Base-by-base conservation (phyloP, 2,329 filamentous ascomycete species). In the Cyphellophora europaea region DNA sequence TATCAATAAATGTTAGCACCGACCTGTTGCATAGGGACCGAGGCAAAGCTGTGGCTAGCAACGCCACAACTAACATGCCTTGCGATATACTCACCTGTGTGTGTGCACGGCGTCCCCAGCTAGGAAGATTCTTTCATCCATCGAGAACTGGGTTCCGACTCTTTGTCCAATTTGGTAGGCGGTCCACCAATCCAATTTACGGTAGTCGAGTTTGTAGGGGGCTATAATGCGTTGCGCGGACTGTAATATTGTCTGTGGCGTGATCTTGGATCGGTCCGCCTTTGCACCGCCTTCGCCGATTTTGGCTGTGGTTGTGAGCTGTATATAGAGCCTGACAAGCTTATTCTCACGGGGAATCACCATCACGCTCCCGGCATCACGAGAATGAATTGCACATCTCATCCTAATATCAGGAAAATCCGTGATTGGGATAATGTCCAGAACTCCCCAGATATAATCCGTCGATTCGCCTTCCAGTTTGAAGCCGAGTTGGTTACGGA, bases 151-250 rank as follows among this genome's bases (percentile, higher is more conserved):
- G 1, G 64, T 67, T 3, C 71, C 74, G 0, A 81, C 69, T 5
- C 79, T 65, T 49, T 82, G 78, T 0, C 77, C 77, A 30, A 83
- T 79, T 41, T 81, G 70, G 45, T 80, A 82, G 0, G 72, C 75
- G 0, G 71, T 76, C 72, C 74, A 81, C 74, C 77, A 82, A 45
- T 79, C 71, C 37, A 74, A 74, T 40, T 80, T 70, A 21, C 70
- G 57, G 45, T 81, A 82, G 0, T 68, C 66, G 2, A 87, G 56
- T 19, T 65, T 77, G 52, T 84, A 87, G 0, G 82, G 82, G 0
- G 61, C 58, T 15, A 87, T 60, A 32, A 81, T 85, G 37, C 63
- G 69, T 49, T 77, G 71, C 0, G 79, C 81, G 1, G 72, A 66
- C 30, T 67, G 59, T 30, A 84, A 65, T 36, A 87, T 78, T 2